Evolutionary conservation across 2,329 filamentous ascomycete species (phyloP).

Genomic region (Fusarium sulawesiense): DNA sequence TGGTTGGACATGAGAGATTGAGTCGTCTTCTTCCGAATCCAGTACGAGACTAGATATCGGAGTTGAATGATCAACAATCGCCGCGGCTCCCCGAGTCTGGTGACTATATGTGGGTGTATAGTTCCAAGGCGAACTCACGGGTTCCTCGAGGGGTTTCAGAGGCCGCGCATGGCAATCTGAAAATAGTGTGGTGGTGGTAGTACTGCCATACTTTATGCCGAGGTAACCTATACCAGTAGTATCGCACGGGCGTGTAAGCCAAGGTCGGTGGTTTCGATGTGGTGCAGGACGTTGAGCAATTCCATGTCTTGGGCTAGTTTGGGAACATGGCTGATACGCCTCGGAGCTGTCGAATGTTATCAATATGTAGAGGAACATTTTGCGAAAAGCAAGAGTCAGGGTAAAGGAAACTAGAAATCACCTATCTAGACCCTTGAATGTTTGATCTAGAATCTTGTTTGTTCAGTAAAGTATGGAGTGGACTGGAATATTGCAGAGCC

Average conservation of each 20-base stretch:
- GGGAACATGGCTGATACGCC: constrained; percentile 49
- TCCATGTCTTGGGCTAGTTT: constrained; percentile 33
- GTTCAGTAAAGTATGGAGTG: background rate
- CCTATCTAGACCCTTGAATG: constrained; percentile 36
- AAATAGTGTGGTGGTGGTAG: constrained; percentile 24
- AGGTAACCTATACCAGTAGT: constrained; percentile 39
- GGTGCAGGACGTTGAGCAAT: constrained; percentile 22
- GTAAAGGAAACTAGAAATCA: constrained; percentile 25
- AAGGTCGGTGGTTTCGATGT: constrained; percentile 44
- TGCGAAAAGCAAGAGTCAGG: constrained; percentile 34
- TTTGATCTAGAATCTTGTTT: constrained; percentile 18
- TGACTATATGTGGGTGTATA: background rate
- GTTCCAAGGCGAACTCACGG: background rate
- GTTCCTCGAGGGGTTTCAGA: background rate
- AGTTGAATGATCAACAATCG: background rate
- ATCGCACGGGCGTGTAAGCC: constrained; percentile 48
- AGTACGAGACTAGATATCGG: background rate
- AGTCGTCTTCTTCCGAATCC: constrained; percentile 1
- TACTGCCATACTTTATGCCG: constrained; percentile 32
- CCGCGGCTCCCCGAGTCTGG: background rate
- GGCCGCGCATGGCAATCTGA: constrained; percentile 46
- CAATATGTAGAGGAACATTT: constrained; percentile 45
- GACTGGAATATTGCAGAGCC: background rate
- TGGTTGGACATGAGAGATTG: background rate
- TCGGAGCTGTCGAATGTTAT: constrained; percentile 42